phyloP scores from a whole-genome alignment of 108 stramenopile species.

The Skeletonema marinoi region DNA sequence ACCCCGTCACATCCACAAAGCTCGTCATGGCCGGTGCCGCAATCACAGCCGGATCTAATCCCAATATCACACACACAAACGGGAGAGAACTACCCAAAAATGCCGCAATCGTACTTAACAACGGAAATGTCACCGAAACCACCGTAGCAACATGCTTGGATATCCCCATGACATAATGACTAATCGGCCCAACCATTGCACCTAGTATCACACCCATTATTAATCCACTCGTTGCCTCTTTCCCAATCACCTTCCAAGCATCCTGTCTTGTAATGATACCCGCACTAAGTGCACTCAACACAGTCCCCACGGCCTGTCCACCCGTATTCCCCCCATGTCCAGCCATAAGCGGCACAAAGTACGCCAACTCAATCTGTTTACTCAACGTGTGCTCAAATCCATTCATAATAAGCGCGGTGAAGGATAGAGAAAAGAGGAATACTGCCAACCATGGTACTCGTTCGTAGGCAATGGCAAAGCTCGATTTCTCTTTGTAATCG shows the following conservation, averaged over 20 bases:
- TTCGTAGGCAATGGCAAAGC: slow-evolving; percentile 60
- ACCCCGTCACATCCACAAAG: slow-evolving; percentile 87
- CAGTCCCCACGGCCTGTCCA: slow-evolving; percentile 87
- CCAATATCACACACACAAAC: slow-evolving; percentile 70
- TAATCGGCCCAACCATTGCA: slow-evolving; percentile 65
- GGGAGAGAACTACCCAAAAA: slow-evolving; percentile 81
- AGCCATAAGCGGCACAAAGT: slow-evolving; percentile 88
- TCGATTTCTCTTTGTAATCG: slow-evolving; percentile 68
- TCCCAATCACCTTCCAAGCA: slow-evolving; percentile 62
- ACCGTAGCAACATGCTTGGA: slow-evolving; percentile 78
- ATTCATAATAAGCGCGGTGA: slow-evolving; percentile 88
- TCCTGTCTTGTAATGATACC: slow-evolving; percentile 62
- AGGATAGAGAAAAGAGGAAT: slow-evolving; percentile 73
- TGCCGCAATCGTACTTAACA: slow-evolving; percentile 80
- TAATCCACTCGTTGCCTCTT: slow-evolving; percentile 78
- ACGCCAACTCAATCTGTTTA: slow-evolving; percentile 86
- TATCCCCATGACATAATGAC: slow-evolving; percentile 81
- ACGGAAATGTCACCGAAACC: slow-evolving; percentile 73
- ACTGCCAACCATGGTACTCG: slow-evolving; percentile 86
- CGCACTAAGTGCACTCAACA: slow-evolving; percentile 77
- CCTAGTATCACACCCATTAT: slow-evolving; percentile 71
- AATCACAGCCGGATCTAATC: slow-evolving; percentile 84
- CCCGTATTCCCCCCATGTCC: slow-evolving; percentile 93
- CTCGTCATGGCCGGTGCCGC: slow-evolving; percentile 92
- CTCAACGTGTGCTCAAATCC: slow-evolving; percentile 88